Evolutionary conservation across 2,329 filamentous ascomycete genomes (phyloP).

Genomic region (Akanthomyces dipterigenus): DNA sequence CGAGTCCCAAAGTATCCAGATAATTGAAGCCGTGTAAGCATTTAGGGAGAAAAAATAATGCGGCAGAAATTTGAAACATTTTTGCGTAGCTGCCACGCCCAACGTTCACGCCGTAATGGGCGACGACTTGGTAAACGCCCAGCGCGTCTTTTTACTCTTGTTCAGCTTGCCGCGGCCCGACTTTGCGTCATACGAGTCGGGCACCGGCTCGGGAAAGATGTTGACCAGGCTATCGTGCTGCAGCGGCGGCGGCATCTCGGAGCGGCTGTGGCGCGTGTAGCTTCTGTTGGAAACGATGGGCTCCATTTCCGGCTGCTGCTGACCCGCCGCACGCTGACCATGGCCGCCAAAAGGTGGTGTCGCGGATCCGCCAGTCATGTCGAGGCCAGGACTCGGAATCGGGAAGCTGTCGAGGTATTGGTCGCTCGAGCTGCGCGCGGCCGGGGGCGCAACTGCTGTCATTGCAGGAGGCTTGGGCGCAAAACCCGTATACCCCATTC

Average conservation of each 20-base stretch:
- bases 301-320: conserved; percentile 21
- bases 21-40: too few species aligned
- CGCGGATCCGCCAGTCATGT: not conserved
- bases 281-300: conserved; percentile 21
- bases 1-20: not conserved
- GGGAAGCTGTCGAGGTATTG: not conserved
- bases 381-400: not conserved
- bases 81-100: not conserved
- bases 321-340: not conserved
- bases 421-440: not conserved
- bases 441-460: not conserved
- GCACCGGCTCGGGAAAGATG: conserved; percentile 12
- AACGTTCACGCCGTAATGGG: conserved; percentile 21
- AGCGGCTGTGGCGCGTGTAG: conserved; percentile 3
- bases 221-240: conserved; percentile 10
- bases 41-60: too few species aligned
- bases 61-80: too few species aligned
- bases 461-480: not conserved
- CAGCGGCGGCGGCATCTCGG: conserved; percentile 6
- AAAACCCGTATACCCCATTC: not conserved
- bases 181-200: conserved; percentile 1
- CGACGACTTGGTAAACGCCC: conserved; percentile 22
- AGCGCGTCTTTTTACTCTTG: conserved; percentile 25
- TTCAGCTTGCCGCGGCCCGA: not conserved
- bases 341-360: not conserved